Conservation (phyloP, 2,329 filamentous ascomycete genomes). For the Pseudogymnoascus sp. region DNA sequence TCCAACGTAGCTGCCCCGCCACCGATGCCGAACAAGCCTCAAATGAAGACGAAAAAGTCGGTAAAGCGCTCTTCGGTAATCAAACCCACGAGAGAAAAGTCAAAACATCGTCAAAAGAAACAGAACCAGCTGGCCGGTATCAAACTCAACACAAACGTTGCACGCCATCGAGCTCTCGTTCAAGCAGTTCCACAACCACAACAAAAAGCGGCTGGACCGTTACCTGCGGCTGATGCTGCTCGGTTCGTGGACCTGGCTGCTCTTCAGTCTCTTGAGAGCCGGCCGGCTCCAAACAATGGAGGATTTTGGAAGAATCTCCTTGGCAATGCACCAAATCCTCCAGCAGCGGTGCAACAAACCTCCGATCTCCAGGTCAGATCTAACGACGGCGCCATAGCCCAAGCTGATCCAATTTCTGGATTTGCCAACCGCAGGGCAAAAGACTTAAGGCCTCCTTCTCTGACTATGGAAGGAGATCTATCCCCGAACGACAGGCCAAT, state of each 20-base stretch:
- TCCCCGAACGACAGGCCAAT: constrained; percentile 66
- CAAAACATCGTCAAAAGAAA: constrained; percentile 52
- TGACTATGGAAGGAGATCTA: constrained; percentile 37
- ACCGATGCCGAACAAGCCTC: constrained; percentile 16
- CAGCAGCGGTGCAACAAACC: not conserved
- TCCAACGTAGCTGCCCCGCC: constrained; percentile 17
- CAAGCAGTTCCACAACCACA: constrained; percentile 34
- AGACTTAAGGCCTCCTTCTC: not conserved
- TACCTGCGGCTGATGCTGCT: constrained; percentile 17
- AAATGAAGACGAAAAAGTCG: constrained; percentile 14
- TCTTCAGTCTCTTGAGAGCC: constrained; percentile 48
- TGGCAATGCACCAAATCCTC: not conserved
- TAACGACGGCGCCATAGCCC: not conserved
- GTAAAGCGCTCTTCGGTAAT: constrained; percentile 26
- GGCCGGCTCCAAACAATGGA: constrained; percentile 16
- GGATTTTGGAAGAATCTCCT: constrained; percentile 24
- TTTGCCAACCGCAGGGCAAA: not conserved
- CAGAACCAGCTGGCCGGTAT: constrained; percentile 58
- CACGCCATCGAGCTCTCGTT: constrained; percentile 39
- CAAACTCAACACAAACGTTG: constrained; percentile 63
- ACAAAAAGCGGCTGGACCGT: constrained; percentile 9
- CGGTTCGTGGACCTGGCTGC: constrained; percentile 48
- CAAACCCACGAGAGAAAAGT: constrained; percentile 40
- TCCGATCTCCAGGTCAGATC: not conserved
- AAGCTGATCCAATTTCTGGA: not conserved